These are phyloP conservation scores for Glycine tomentella DNA, from an alignment of 306 rosid genomes.

Conservation along the genomic window DNA sequence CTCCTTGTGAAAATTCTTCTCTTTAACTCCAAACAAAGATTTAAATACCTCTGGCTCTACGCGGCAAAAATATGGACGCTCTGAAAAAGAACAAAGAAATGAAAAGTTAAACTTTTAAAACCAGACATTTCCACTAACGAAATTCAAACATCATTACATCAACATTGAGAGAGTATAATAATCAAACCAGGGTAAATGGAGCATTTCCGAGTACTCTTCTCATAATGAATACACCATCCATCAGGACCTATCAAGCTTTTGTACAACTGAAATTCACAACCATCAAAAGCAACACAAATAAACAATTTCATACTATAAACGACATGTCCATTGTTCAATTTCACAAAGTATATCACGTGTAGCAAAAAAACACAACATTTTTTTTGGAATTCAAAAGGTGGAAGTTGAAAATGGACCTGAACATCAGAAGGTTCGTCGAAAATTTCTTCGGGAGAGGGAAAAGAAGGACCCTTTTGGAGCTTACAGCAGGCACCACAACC, in stretches of 20 bases:
- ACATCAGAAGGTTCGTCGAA: conserved; percentile 66
- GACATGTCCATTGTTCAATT: background rate
- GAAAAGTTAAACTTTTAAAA: conserved; percentile 1
- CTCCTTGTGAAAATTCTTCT: conserved; percentile 76
- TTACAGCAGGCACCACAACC: conserved; percentile 95
- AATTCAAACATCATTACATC: background rate
- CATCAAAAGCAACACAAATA: background rate
- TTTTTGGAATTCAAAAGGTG: background rate
- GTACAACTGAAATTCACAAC: conserved; percentile 69
- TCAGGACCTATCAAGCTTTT: conserved; percentile 80
- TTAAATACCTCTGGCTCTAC: conserved; percentile 75
- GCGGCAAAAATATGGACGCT: conserved; percentile 94
- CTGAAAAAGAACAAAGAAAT: conserved; percentile 49
- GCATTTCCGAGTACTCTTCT: conserved; percentile 80
- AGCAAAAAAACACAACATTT: background rate
- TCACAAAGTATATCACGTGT: background rate
- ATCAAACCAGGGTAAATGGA: conserved; percentile 74
- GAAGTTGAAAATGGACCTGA: conserved; percentile 51
- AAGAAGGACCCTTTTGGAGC: conserved; percentile 80
- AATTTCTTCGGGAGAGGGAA: conserved; percentile 79
- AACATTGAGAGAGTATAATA: conserved; percentile 14
- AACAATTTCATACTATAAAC: background rate
- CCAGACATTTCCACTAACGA: conserved; percentile 1
- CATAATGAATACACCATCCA: conserved; percentile 91
- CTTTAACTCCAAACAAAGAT: conserved; percentile 64